phyloP scores from a whole-genome alignment of 2,329 filamentous ascomycete species.

The Beauveria varroae region DNA sequence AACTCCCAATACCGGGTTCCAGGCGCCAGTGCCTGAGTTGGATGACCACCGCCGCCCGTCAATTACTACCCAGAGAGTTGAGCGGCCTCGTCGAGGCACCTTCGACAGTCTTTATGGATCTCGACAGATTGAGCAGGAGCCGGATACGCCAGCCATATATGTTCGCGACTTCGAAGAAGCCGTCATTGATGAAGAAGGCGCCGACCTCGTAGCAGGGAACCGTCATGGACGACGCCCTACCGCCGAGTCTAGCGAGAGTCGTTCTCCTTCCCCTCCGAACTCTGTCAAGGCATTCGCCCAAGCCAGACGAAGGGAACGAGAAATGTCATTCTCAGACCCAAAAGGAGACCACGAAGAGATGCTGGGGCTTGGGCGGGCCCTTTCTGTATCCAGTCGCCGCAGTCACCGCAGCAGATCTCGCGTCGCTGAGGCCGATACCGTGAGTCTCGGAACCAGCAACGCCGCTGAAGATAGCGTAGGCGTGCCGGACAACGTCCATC shows the following conservation, averaged over 20 bases:
- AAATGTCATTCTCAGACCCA: constrained; percentile 47
- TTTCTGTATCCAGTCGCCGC: constrained; percentile 60
- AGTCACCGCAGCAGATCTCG: constrained; percentile 51
- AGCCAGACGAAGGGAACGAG: constrained; percentile 76
- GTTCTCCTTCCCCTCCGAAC: constrained; percentile 83
- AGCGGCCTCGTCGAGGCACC: constrained; percentile 61
- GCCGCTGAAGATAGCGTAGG: constrained; percentile 83
- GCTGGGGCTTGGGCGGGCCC: constrained; percentile 63
- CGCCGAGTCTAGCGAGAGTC: constrained; percentile 50
- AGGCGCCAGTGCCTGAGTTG: constrained; percentile 69
- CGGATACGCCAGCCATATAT: constrained; percentile 30
- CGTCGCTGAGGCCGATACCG: constrained; percentile 54
- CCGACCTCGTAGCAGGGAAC: constrained; percentile 33
- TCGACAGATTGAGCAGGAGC: constrained; percentile 36
- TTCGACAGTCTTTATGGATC: constrained; percentile 61
- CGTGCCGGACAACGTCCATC: constrained; percentile 60
- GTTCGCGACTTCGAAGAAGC: constrained; percentile 84
- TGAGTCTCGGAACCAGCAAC: constrained; percentile 56
- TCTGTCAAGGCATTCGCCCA: constrained; percentile 97
- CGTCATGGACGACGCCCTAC: constrained; percentile 47
- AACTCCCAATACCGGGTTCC: constrained; percentile 55
- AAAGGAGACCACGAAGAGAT: constrained; percentile 34
- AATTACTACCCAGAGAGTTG: constrained; percentile 50
- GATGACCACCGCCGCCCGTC: constrained; percentile 77
- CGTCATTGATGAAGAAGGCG: constrained; percentile 66